A percentile compares a stretch with the other conserved stretches of the same genome.
Evolutionary conservation across 2,329 filamentous ascomycete species (phyloP).

Genomic region (Ophiostoma sp.): DNA sequence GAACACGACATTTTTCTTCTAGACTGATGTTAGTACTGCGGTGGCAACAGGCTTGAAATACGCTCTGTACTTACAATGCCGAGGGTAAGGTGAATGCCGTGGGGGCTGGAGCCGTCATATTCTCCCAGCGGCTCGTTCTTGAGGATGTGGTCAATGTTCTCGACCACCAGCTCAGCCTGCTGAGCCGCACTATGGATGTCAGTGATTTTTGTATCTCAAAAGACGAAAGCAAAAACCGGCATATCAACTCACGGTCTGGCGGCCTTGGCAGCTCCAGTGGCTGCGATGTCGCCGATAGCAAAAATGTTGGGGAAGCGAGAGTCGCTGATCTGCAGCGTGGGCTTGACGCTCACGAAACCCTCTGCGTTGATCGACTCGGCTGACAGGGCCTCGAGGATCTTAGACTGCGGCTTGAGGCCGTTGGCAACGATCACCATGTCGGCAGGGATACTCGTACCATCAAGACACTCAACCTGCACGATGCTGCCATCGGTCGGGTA

Average conservation of each 20-base stretch:
- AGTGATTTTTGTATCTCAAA: not conserved
- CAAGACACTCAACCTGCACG: constrained; percentile 16
- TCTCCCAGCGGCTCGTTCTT: constrained; percentile 23
- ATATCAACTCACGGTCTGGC: constrained; percentile 18
- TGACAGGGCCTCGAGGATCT: constrained; percentile 19
- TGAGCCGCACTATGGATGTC: constrained; percentile 8
- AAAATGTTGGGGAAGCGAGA: constrained; percentile 44
- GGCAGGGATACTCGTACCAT: constrained; percentile 18
- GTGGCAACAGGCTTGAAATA: not conserved
- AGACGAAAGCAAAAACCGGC: not conserved
- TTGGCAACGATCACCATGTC: constrained; percentile 23
- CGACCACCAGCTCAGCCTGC: constrained; percentile 23
- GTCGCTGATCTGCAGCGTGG: constrained; percentile 25
- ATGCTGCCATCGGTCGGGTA: constrained; percentile 5
- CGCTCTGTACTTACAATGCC: constrained; percentile 16
- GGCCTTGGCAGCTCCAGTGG: constrained; percentile 41
- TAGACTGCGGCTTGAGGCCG: constrained; percentile 23
- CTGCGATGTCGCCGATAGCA: constrained; percentile 59
- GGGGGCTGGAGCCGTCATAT: constrained; percentile 19
- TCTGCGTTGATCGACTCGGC: constrained; percentile 19
- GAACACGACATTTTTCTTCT: constrained; percentile 26
- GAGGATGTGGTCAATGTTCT: constrained; percentile 24
- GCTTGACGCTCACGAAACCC: constrained; percentile 22
- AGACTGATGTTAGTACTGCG: not conserved
- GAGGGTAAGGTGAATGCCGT: constrained; percentile 24